These are phyloP conservation scores for Boletus tomentosulus DNA, from an alignment of 768 basidiomycete species.

Conservation along the genomic window DNA sequence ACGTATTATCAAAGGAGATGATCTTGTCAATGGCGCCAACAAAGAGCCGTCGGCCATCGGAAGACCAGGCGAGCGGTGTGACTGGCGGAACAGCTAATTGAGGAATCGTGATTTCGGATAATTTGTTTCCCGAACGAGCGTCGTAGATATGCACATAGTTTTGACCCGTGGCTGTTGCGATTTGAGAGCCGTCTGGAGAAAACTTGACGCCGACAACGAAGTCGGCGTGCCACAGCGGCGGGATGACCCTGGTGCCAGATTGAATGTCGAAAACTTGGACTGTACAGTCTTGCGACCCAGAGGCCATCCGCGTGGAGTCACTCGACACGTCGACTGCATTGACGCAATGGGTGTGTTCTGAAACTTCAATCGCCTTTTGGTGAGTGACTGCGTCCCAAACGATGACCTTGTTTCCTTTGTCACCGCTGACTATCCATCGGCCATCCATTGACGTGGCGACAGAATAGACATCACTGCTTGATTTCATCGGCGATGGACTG, in stretches of 20 bases:
- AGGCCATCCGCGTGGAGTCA: neutral
- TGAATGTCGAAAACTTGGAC: slow-evolving; percentile 1
- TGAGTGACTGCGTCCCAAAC: neutral
- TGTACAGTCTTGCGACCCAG: neutral
- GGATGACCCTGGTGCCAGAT: neutral
- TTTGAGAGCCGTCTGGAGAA: too few relatives aligned
- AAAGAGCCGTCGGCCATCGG: too few relatives aligned
- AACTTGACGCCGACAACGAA: neutral
- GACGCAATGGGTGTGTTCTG: neutral
- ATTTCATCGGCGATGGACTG: neutral
- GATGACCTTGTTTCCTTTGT: neutral
- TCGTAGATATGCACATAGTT: too few relatives aligned
- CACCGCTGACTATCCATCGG: slow-evolving; percentile 1
- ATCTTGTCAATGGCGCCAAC: too few relatives aligned
- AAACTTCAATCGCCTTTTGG: neutral
- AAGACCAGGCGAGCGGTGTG: too few relatives aligned
- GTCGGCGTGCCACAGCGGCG: neutral
- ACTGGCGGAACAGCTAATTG: too few relatives aligned
- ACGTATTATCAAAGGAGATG: too few relatives aligned
- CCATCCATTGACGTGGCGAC: neutral
- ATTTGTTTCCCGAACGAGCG: too few relatives aligned
- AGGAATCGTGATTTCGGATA: too few relatives aligned
- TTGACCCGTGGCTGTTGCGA: too few relatives aligned
- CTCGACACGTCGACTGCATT: neutral
- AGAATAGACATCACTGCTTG: neutral